Conservation (phyloP, 78 protist species). For the Pigoraptor vietnamica region DNA sequence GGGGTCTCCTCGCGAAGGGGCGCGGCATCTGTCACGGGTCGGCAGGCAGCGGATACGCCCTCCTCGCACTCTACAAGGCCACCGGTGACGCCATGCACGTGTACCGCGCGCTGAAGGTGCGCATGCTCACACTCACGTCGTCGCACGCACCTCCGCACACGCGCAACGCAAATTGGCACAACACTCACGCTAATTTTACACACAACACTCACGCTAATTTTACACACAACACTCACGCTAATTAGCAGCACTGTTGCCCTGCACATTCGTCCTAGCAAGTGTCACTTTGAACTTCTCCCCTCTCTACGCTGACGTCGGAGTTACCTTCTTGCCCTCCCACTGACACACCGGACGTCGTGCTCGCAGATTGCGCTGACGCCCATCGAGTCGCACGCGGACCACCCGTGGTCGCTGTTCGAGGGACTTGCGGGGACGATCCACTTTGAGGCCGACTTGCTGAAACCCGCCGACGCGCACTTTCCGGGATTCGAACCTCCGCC, state of each 20-base stretch:
- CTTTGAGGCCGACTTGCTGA: neutral
- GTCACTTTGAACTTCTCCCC: too few relatives aligned
- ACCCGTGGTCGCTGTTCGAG: neutral
- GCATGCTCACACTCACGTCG: too few relatives aligned
- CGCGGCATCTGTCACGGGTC: neutral
- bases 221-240: too few relatives aligned
- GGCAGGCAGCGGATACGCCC: neutral
- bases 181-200: too few relatives aligned
- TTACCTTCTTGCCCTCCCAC: too few relatives aligned
- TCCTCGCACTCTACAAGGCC: neutral
- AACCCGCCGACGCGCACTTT: neutral
- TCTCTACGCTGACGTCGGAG: too few relatives aligned
- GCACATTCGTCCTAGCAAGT: too few relatives aligned
- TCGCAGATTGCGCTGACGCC: neutral
- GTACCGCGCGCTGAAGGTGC: neutral
- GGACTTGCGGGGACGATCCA: neutral
- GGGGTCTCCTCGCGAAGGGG: neutral
- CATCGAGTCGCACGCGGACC: neutral
- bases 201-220: too few relatives aligned
- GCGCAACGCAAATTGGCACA: too few relatives aligned
- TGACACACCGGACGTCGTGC: neutral
- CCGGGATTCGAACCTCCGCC: neutral
- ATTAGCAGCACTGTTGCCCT: too few relatives aligned
- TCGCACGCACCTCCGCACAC: too few relatives aligned
- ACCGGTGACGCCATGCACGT: neutral